These are phyloP conservation scores for Allium sativum DNA, from an alignment of 106 monocot species.

Conservation along the genomic window DNA sequence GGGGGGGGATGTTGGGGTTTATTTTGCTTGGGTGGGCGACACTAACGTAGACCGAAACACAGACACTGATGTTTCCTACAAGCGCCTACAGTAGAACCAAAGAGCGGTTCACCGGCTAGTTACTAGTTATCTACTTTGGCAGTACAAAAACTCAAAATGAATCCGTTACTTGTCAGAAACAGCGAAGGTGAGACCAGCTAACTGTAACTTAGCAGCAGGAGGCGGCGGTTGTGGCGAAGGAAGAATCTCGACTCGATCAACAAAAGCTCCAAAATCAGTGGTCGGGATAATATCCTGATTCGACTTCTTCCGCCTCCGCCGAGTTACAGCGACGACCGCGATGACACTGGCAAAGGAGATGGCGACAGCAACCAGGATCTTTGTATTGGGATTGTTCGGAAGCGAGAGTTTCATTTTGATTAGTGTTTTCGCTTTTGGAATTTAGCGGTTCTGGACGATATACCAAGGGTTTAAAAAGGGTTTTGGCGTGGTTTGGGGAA, in stretches of 20 bases:
- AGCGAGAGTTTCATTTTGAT: conserved; percentile 20
- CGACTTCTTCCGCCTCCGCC: conserved; percentile 22
- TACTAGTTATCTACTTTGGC: no score
- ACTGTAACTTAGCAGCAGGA: conserved; percentile 63
- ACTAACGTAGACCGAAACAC: no score
- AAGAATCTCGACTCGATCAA: conserved; percentile 68
- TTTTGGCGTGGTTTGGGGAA: no score
- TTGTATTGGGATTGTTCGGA: conserved; percentile 17
- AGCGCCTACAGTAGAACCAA: no score
- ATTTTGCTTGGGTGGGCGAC: no score
- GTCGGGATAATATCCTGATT: not conserved
- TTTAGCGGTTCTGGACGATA: no score
- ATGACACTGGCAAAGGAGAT: conserved; percentile 55
- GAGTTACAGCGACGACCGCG: conserved; percentile 21
- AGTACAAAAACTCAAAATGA: no score
- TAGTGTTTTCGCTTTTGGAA: not conserved
- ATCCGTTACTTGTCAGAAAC: conserved; percentile 62
- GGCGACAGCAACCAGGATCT: conserved; percentile 67
- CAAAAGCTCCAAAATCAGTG: conserved; percentile 66
- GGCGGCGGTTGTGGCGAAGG: conserved; percentile 78
- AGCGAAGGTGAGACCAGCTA: conserved; percentile 77
- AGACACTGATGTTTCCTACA: no score
- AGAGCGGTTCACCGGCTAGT: no score
- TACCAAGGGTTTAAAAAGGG: no score
- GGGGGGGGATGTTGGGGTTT: no score